Base-by-base conservation (phyloP, 192 early-diverging fungal species). In the Kappamyces sp. region DNA sequence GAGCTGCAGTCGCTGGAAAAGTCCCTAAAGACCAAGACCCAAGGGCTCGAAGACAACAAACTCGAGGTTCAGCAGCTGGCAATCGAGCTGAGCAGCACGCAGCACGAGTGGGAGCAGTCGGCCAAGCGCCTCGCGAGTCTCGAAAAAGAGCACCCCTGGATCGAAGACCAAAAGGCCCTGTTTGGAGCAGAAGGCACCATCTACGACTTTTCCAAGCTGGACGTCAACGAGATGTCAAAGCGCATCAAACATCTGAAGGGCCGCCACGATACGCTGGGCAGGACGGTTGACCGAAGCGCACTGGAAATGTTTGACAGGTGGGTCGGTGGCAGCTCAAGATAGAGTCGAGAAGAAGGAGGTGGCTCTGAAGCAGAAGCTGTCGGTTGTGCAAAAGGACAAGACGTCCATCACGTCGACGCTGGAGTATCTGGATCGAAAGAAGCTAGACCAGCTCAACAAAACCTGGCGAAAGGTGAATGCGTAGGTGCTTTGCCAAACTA, bases 381-480 rank as follows among this genome's bases (percentile, higher is more conserved):
- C 81, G 12, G 94, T 89, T 0, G 93, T 99, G 2, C 76, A 88
- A 52, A 83, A 80, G 49, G 96, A 99, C 70, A 96, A 96, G 77
- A 78, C 82, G 48, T 96, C 94, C 66, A 99, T 99, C 58, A 87
- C 95, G 57, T 86, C 91, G 22, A 99, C 96, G 0, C 90, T 99
- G 36, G 77, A 62, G 5, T 83, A 84, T 5, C 70, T 99, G 29
- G 95, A 96, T 57, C 77, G 90, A 55, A 88, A 91, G 70, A 98
- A 96, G 67, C 83, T 81, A 41, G 91, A 96, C 57, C 86, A 90
- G 7, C 73, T 99, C 14, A 79, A 85, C 58, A 81, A 78, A 42
- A 99, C 96, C 3, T 98, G 89, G 84, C 73, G 79, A 58, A 86
- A 89, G 66, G 96, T 99, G 22, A 91, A 94, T 71, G 71, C 70